phyloP scores from a whole-genome alignment of 305 asterid species.

The Fraxinus velutina region DNA sequence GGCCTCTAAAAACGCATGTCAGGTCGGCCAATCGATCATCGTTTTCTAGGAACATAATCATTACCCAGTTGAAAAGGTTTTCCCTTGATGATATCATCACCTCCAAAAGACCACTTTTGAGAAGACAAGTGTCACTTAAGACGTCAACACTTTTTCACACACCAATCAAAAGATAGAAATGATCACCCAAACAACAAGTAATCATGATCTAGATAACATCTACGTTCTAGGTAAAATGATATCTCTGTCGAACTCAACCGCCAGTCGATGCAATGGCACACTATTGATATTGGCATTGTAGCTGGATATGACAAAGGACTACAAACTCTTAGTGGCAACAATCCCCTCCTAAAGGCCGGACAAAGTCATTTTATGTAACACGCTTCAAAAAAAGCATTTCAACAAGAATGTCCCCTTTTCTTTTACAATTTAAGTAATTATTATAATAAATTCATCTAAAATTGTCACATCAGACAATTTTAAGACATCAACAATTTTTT shows the following conservation, averaged over 20 bases:
- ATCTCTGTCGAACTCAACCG: not conserved
- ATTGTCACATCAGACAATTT: not conserved
- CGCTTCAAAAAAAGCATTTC: not conserved
- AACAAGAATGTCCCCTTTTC: not conserved
- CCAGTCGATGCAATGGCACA: not conserved
- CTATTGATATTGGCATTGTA: not conserved
- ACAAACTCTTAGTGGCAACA: not conserved
- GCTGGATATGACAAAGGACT: not conserved
- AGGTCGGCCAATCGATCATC: not conserved
- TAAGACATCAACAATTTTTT: not conserved
- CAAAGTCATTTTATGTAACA: not conserved
- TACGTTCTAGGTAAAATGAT: not conserved
- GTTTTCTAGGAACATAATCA: not conserved
- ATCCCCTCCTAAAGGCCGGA: not conserved
- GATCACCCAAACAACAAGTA: not conserved
- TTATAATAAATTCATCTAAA: not conserved
- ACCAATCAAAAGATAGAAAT: not conserved
- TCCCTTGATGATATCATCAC: not conserved
- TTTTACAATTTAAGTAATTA: not conserved
- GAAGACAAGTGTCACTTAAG: not conserved
- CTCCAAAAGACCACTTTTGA: not conserved
- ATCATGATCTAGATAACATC: not conserved
- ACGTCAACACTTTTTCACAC: not conserved
- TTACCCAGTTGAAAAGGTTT: not conserved
- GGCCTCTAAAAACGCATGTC: not conserved